Conservation (phyloP, 2,329 filamentous ascomycete genomes). For the Diaporthe caulivora region DNA sequence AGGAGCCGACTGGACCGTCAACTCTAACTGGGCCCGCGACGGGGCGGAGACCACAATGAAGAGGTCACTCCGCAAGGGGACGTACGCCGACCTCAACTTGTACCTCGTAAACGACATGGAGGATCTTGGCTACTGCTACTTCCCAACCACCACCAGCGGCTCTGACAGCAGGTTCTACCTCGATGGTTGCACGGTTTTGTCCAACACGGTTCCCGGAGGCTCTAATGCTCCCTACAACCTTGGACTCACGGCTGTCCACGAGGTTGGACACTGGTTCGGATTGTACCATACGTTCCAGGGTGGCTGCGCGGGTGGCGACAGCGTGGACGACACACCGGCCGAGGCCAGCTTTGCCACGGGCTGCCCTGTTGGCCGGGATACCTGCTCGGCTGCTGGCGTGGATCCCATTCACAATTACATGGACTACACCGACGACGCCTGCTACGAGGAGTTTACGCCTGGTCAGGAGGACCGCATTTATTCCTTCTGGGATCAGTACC, state of each 20-base stretch:
- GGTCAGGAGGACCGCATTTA: slow-evolving; percentile 52
- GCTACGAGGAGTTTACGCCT: slow-evolving; percentile 55
- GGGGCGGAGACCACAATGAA: slow-evolving; percentile 57
- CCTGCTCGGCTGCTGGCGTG: slow-evolving; percentile 46
- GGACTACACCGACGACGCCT: slow-evolving; percentile 54
- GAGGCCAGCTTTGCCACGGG: slow-evolving; percentile 51
- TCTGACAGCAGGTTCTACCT: slow-evolving; percentile 45
- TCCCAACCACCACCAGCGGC: slow-evolving; percentile 53
- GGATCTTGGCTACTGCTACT: slow-evolving; percentile 61
- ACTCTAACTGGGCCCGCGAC: slow-evolving; percentile 59
- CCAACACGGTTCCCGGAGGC: slow-evolving; percentile 48
- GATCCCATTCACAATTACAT: slow-evolving; percentile 54
- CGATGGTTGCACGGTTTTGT: slow-evolving; percentile 49
- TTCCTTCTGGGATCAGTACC: slow-evolving; percentile 47
- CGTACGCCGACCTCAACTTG: slow-evolving; percentile 58
- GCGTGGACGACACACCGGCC: slow-evolving; percentile 55
- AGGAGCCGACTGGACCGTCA: slow-evolving; percentile 55
- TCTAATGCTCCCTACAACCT: slow-evolving; percentile 49
- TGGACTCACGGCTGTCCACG: slow-evolving; percentile 55
- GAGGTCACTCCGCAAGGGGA: slow-evolving; percentile 56
- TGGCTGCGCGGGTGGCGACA: slow-evolving; percentile 54
- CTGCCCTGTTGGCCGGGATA: slow-evolving; percentile 52
- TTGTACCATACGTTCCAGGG: slow-evolving; percentile 60
- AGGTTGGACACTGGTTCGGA: slow-evolving; percentile 59
- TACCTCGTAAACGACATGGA: slow-evolving; percentile 57